Conservation (phyloP, 805 yeast genomes). For the Nakazawaea populi region DNA sequence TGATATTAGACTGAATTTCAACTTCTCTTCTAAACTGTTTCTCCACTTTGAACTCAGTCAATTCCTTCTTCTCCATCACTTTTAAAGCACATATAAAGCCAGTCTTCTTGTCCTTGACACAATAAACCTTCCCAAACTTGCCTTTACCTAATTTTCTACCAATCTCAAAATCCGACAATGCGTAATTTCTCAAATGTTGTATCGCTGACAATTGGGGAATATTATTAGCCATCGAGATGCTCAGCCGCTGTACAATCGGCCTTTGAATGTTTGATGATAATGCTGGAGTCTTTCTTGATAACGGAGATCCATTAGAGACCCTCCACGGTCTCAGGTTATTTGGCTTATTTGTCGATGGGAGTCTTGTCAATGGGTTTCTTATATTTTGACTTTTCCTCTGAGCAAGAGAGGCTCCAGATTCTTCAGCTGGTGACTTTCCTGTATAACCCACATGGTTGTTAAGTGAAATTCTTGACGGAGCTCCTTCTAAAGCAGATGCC, state of each 20-base stretch:
- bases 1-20: slow-evolving; percentile 76
- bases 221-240: slow-evolving; percentile 4
- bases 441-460: background rate
- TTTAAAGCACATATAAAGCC: slow-evolving; percentile 88
- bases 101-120: slow-evolving; percentile 68
- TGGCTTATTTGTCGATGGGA: background rate
- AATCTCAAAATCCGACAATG: slow-evolving; percentile 69
- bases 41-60: slow-evolving; percentile 69
- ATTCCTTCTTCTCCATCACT: slow-evolving; percentile 81
- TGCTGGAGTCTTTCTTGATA: background rate
- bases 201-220: slow-evolving; percentile 3
- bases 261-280: background rate
- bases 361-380: slow-evolving; percentile 1
- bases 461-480: background rate
- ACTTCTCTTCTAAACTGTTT: slow-evolving; percentile 86
- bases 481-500: background rate
- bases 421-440: background rate
- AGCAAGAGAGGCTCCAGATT: background rate
- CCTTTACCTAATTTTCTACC: slow-evolving; percentile 91
- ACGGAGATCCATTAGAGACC: slow-evolving; percentile 7
- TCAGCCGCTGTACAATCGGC: background rate
- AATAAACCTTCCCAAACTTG: slow-evolving; percentile 87
- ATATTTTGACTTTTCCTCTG: background rate
- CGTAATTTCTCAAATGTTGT: slow-evolving; percentile 23
- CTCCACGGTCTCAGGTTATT: slow-evolving; percentile 7